Evolutionary conservation across 306 rosid species (phyloP).

Genomic region (Begonia masoniana): DNA sequence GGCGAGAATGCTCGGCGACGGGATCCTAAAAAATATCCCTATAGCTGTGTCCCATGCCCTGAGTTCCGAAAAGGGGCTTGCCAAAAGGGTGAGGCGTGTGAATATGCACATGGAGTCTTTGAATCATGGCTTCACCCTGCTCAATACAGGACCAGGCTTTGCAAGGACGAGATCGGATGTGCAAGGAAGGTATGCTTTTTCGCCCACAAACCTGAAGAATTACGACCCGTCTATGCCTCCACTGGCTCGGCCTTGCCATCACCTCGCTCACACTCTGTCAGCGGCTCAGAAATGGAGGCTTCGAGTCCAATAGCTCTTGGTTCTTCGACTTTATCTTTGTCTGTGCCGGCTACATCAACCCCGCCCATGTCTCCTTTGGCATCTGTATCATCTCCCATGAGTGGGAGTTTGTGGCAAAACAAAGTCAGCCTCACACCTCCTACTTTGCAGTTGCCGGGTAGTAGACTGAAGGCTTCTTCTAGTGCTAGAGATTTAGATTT

Average conservation of each 20-base stretch:
- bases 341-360: slow-evolving; percentile 55
- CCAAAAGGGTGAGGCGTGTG: slow-evolving; percentile 71
- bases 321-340: slow-evolving; percentile 36
- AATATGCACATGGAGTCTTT: slow-evolving; percentile 86
- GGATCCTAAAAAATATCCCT: slow-evolving; percentile 85
- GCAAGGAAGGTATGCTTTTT: slow-evolving; percentile 78
- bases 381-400: slow-evolving; percentile 53
- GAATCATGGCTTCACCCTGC: slow-evolving; percentile 98
- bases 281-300: slow-evolving; percentile 32
- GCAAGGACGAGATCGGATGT: slow-evolving; percentile 86
- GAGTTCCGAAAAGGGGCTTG: slow-evolving; percentile 86
- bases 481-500: slow-evolving; percentile 67
- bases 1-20: slow-evolving; percentile 95
- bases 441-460: slow-evolving; percentile 67
- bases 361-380: slow-evolving; percentile 85
- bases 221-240: slow-evolving; percentile 76
- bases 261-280: slow-evolving; percentile 46
- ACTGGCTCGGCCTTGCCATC: slow-evolving; percentile 96
- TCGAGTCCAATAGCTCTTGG: too few species aligned
- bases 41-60: slow-evolving; percentile 89
- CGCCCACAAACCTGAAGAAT: slow-evolving; percentile 73
- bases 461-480: slow-evolving; percentile 59
- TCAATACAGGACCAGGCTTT: slow-evolving; percentile 77
- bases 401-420: slow-evolving; percentile 77
- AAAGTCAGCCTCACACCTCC: slow-evolving; percentile 62